Base-by-base conservation (phyloP, 2,329 filamentous ascomycete genomes). In the Colletotrichum chrysophilum region DNA sequence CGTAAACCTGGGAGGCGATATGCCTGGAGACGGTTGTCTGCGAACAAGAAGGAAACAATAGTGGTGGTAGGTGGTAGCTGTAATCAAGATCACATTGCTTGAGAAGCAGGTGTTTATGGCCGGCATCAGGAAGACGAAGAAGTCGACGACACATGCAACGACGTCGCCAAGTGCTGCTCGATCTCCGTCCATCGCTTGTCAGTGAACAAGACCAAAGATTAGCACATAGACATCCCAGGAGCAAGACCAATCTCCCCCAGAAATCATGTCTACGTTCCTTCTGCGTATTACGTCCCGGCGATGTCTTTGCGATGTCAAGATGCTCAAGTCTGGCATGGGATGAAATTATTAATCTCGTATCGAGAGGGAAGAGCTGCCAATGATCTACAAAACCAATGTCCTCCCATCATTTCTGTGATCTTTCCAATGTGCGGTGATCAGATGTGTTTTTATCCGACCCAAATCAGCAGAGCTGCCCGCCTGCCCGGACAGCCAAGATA, bases 351-450 rank as follows among this genome's bases (percentile, higher is more conserved):
- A 69, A 52, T 74, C 65, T 69, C 74, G 21, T 60, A 38, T 24
- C 36, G 52, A 61, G 36, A 62, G 65, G 24, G 28, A 69, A 60
- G 34, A 68, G 58, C 70, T 64, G 36, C 21, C 58, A 74, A 58
- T 73, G 58, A 69, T 76, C 64, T 74, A 76, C 74, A 69, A 76
- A 74, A 48, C 74, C 64, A 65, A 76, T 52, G 18, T 60, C 70
- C 64, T 68, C 65, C 73, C 58, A 48, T 64, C 18, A 58, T 76
- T 13, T 38, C 58, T 60, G 24, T 60, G 69, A 72, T 58, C 64
- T 69, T 76, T 73, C 74, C 74, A 76, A 61, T 66, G 26, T 30
- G 43, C 32, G 64, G 70, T 55, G 56, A 69, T 32, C 70, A 58
- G 32, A 69, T 68, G 64, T 58, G 10, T 69, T 9, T 36, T 36